phyloP scores from a whole-genome alignment of 257 asterid species.

The Fraxinus cuspidata region DNA sequence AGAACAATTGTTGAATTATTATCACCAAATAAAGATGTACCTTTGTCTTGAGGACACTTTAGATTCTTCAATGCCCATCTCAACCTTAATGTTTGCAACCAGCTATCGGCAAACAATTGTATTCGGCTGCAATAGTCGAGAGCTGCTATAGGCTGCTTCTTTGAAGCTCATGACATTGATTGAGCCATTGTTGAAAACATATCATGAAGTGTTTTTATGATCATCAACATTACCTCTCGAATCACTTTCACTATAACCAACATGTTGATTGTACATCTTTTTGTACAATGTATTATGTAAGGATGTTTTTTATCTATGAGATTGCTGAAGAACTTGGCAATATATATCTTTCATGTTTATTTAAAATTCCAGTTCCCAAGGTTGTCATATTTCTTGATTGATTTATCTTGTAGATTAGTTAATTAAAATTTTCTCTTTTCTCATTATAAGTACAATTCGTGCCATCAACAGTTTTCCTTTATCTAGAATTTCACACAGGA shows the following conservation, averaged over 20 bases:
- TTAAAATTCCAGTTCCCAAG: neutral
- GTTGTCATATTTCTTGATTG: slow-evolving; percentile 7
- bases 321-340: neutral
- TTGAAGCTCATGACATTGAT: no score
- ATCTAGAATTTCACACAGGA: slow-evolving; percentile 53
- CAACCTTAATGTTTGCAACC: neutral
- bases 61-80: neutral
- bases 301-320: neutral
- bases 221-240: no score
- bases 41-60: neutral
- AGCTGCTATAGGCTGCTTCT: no score
- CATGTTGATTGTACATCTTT: neutral
- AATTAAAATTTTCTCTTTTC: neutral
- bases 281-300: neutral
- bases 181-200: no score
- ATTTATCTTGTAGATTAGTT: neutral
- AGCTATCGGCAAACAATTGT: no score
- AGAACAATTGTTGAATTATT: neutral
- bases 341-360: neutral
- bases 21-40: neutral
- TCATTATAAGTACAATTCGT: neutral
- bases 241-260: no score
- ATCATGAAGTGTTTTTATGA: no score
- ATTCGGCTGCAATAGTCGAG: no score
- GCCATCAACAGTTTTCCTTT: neutral